Evolutionary conservation across 116 monocot genomes (phyloP), one percentile per base, ranked within the genome.

Genomic region (Iris pallida): DNA sequence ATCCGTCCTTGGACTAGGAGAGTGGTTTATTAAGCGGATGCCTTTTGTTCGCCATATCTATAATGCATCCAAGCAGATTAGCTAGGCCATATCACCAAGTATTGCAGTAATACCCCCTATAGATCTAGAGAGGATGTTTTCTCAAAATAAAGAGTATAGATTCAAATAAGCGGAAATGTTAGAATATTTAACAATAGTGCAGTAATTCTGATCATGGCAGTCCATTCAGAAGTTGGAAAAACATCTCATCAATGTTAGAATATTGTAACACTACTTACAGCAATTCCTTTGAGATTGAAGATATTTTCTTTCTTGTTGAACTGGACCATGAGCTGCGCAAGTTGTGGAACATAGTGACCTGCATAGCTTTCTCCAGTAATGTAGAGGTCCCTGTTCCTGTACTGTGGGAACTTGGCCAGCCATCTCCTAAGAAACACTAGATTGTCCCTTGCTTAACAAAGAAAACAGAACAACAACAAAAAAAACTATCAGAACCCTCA

Each of bases 351-450:
- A 64, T 98, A 98, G 58, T 98, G 97, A 94, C 94, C 94, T 69
- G 97, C 97, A 82, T 98, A 98, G 78, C 97, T 98, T 70, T 98
- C 97, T 73, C 97, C 97, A 6, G 90, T 70, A 16, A 98, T 88
- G 78, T 87, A 98, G 47, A 98, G 71, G 63, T 90, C 85, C 52
- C 87, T 85, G 61, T 68, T 71, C 71, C 74, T 92, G 64, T 90
- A 98, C 66, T 84, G 85, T 7, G 92, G 97, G 69, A 98, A 98
- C 73, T 83, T 92, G 55, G 65, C 53, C 16, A 98, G 67, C 97
- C 97, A 98, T 15, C 84, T 61, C 42, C 65, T 83, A 16, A 93
- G 72, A 43, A 98, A 98, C 52, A 88, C 80, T 15, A 98, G 57
- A 80, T 98, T 98, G 76, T 98, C 97, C 53, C 79, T 90, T 14